Evolutionary conservation across 805 yeast genomes (phyloP), one percentile per base, ranked within the genome.

Genomic region (Lachancea fermentati): DNA sequence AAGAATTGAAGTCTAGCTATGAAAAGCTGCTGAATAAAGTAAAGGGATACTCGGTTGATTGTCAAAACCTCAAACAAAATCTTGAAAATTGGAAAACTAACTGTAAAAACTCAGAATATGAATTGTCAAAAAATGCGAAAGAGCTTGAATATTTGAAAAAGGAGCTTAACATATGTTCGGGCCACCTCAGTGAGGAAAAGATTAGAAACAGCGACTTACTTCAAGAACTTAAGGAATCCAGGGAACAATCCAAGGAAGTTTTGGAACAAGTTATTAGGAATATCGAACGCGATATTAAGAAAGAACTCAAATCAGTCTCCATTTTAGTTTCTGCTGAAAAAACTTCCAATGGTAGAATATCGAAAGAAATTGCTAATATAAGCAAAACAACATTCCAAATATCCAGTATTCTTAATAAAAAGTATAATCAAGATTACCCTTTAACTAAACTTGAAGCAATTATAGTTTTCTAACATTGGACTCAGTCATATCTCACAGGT

Each of bases 161-260:
- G 28, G 68, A 63, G 37, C 45, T 69, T 4, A 69, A 71, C 51
- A 70, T 70, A 41, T 57, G 67, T 17, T 63, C 74, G 7, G 75
- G 76, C 1, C 61, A 68, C 34, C 55, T 73, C 30, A 68, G 72
- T 6, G 77, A 72, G 40, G 75, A 72, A 46, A 72, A 68, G 39
- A 55, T 70, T 9, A 67, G 60, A 39, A 65, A 52, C 34, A 44
- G 48, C 25, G 46, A 55, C 1, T 36, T 59, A 5, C 19, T 54
- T 4, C 48, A 51, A 17, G 58, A 58, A 31, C 30, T 32, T 13
- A 36, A 36, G 34, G 34, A 15, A 16, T 34, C 12, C 19, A 37
- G 25, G 38, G 41, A 14, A 13, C 18, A 34, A 15, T 33, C 42
- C 6, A 19, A 28, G 4, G 14, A 9, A 4, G 6, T 34, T 9